Base-by-base conservation (phyloP, 2,329 filamentous ascomycete species). In the Emmonsiellopsis sp. region DNA sequence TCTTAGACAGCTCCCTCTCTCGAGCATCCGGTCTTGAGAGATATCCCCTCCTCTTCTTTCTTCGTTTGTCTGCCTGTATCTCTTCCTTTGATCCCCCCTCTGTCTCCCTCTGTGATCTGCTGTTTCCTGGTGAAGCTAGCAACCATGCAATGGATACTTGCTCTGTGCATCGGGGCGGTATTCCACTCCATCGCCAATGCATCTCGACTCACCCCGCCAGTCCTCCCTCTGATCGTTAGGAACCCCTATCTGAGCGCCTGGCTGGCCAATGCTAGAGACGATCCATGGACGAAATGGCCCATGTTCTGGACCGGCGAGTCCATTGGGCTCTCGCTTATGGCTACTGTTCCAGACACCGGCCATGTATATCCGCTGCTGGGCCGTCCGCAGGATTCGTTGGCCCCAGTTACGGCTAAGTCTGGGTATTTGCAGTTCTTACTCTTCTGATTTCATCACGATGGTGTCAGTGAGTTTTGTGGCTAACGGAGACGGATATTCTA, bases 241-340 rank as follows among this genome's bases (percentile, higher is more conserved):
- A 86, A 83, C 39, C 88, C 88, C 1, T 93, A 92, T 62, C 72
- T 93, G 5, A 89, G 82, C 64, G 80, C 83, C n/a, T 89, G 86
- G 85, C 74, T 87, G 42, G 62, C 79, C 68, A 77, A 73, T 88
- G 87, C 88, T 42, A 79, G 89, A 60, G 79, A 85, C 53, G 77
- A 78, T 45, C 89, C 89, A 2, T 94, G 88, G 88, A 79, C 82
- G 52, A 80, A 82, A 70, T 95, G 89, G 89, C 89, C 89, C 27
- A 92, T 92, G 68, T 90, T 91, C 68, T 91, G 84, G 77, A 87
- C 85, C 6, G 86, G 87, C 36, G 76, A 83, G 62, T 77, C 85
- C 72, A 68, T 86, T 53, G 84, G 84, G 43, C 78, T 87, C 58
- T 78, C 80, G 6, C 69, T 87, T 49, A 74, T 87, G 55, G 83